Evolutionary conservation across 345 rosid species (phyloP).

Genomic region (Aurinia saxatilis): DNA sequence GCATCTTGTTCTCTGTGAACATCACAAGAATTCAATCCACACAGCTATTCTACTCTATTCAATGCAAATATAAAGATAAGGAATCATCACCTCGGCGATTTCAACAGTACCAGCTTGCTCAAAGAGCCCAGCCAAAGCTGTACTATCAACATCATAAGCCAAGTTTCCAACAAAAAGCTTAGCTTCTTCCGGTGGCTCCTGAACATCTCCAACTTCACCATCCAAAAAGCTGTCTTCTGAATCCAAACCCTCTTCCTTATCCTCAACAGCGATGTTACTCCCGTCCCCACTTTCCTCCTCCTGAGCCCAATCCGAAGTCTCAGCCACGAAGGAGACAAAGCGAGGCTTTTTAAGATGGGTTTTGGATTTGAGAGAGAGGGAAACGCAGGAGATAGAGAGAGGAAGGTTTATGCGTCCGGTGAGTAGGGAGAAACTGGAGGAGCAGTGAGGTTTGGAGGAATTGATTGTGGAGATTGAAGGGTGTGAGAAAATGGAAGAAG

Average conservation of each 20-base stretch:
- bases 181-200: slow-evolving; percentile 73
- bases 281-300: slow-evolving; percentile 32
- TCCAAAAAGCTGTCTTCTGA: slow-evolving; percentile 12
- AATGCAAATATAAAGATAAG: no score
- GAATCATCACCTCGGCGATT: slow-evolving; percentile 62
- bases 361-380: slow-evolving; percentile 32
- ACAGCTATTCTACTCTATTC: no score
- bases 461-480: slow-evolving; percentile 34
- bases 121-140: slow-evolving; percentile 74
- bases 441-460: slow-evolving; percentile 32
- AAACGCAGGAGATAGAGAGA: slow-evolving; percentile 26
- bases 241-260: slow-evolving; percentile 37
- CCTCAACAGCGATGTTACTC: slow-evolving; percentile 33
- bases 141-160: slow-evolving; percentile 72
- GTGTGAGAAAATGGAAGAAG: slow-evolving; percentile 30
- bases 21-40: no score
- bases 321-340: slow-evolving; percentile 40
- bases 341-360: slow-evolving; percentile 30
- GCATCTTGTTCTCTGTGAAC: no score
- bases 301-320: slow-evolving; percentile 55
- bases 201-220: slow-evolving; percentile 3
- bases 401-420: slow-evolving; percentile 31
- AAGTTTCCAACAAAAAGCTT: slow-evolving; percentile 85
- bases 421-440: slow-evolving; percentile 30
- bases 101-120: slow-evolving; percentile 90